Evolutionary conservation across 2,329 filamentous ascomycete species (phyloP).

Genomic region (Botrytis pseudocinerea): DNA sequence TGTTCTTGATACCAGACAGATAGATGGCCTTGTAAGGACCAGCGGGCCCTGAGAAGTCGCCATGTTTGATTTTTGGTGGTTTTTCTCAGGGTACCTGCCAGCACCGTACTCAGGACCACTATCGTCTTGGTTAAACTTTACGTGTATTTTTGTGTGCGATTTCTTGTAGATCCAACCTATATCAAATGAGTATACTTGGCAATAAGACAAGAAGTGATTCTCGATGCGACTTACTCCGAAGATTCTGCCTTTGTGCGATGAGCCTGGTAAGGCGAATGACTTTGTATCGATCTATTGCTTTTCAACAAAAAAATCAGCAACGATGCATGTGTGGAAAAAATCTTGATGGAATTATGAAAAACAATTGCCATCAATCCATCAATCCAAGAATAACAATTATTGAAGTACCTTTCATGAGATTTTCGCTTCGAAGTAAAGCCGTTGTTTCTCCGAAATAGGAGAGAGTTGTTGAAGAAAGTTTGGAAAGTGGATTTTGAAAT

Average conservation of each 20-base stretch:
- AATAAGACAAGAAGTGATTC: not conserved
- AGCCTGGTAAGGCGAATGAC: not conserved
- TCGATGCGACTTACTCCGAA: not conserved
- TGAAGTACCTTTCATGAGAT: not conserved
- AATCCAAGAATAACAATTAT: not conserved
- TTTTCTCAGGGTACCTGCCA: not conserved
- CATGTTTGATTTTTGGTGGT: not conserved
- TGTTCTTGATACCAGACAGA: fast-evolving
- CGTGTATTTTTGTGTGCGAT: not conserved
- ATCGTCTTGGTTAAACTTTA: not conserved
- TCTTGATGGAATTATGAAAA: not conserved
- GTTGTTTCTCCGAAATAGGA: slow-evolving; percentile 4
- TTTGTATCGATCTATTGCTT: not conserved
- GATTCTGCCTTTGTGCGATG: not conserved
- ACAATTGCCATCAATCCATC: not conserved
- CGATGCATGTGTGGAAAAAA: no score
- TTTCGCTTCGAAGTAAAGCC: slow-evolving; percentile 3
- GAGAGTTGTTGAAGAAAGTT: not conserved
- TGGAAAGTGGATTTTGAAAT: not conserved
- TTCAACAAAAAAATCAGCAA: not conserved
- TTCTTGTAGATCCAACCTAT: not conserved
- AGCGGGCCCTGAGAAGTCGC: not conserved
- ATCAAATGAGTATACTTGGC: not conserved
- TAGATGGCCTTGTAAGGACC: not conserved
- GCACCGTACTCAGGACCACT: not conserved